These are phyloP conservation scores for Talaromyces piceae DNA, from an alignment of 2,329 filamentous ascomycete genomes.

Conservation along the genomic window DNA sequence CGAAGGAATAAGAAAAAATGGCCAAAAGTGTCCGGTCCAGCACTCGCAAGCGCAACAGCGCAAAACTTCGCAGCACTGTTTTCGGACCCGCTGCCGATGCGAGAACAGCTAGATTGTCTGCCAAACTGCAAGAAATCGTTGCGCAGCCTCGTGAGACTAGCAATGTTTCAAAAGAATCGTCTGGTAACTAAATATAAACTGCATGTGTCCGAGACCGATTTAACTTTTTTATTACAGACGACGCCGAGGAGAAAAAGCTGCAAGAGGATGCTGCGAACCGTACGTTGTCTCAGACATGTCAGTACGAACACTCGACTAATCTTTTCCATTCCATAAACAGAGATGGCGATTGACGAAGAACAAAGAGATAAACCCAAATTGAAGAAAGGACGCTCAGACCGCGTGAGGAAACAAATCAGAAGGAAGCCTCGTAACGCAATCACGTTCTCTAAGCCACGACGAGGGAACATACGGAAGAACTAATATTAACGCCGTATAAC, in stretches of 20 bases:
- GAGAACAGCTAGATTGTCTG: constrained; percentile 72
- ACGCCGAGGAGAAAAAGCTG: constrained; percentile 19
- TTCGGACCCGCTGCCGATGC: constrained; percentile 78
- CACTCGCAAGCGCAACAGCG: constrained; percentile 73
- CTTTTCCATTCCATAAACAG: constrained; percentile 15
- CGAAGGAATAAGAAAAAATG: constrained; percentile 55
- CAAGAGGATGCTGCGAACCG: constrained; percentile 61
- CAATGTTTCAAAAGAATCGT: constrained; percentile 18
- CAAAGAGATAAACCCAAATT: constrained; percentile 15
- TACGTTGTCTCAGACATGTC: constrained; percentile 47
- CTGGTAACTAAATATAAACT: constrained; percentile 8
- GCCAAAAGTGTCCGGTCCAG: constrained; percentile 80
- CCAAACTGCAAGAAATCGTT: constrained; percentile 75
- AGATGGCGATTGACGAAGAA: constrained; percentile 35
- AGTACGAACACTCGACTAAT: background rate
- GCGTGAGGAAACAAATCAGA: constrained; percentile 33
- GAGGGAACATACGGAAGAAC: constrained; percentile 27
- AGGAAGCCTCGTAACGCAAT: constrained; percentile 32
- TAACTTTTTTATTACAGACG: background rate
- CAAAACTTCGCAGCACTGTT: constrained; percentile 68
- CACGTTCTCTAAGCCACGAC: constrained; percentile 28
- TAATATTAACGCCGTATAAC: constrained; percentile 12
- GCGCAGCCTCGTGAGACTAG: constrained; percentile 56
- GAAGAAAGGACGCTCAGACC: constrained; percentile 21
- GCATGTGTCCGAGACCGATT: constrained; percentile 18